Base-by-base conservation (phyloP, 495 filamentous ascomycete genomes). In the Elasticomyces elasticus region DNA sequence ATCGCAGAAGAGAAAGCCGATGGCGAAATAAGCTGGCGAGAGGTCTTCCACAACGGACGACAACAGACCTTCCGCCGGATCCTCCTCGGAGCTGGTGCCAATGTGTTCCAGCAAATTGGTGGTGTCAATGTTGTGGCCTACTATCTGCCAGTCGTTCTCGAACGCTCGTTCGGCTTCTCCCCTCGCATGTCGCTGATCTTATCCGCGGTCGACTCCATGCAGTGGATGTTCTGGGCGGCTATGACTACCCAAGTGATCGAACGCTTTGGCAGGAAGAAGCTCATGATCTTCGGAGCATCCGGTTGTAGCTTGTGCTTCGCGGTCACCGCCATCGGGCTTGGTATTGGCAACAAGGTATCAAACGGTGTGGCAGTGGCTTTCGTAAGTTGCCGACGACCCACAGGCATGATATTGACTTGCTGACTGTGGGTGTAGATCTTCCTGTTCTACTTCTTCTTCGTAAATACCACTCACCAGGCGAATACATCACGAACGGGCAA, bases 111-210 rank as follows among this genome's bases (percentile, higher is more conserved):
- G 28, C 65, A 67, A 38, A 56, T 66, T 41, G 60, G 59, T 40
- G 55, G 62, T 53, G 30, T 27, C 20, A 62, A 61, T 30, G 59
- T 66, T 41, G 56, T 67, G 30, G 60, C 62, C 43, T 61, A 65
- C 50, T 54, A 56, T 20, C 46, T 65, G 0, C 73, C 77, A 0
- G 71, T 64, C 5, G 75, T 80, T 1, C 60, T 79, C 6, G 73
- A 74, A 15, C 55, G 71, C 23, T 76, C 74, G 0, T 74, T 79
- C 28, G 55, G 56, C 23, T 61, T 67, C 42, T 61, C 64, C 5
- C 54, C 52, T 31, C 30, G 58, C 12, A 49, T 65, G 13, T 19
- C 49, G 9, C 56, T 63, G 1, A 63, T 67, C 54, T 46, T 67
- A 1, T 60, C 59, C 10, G 64, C 64, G 0, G 52, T 50, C 13